Evolutionary conservation across 75 land plant species (phyloP).

Genomic region (Pinus albicaulis): DNA sequence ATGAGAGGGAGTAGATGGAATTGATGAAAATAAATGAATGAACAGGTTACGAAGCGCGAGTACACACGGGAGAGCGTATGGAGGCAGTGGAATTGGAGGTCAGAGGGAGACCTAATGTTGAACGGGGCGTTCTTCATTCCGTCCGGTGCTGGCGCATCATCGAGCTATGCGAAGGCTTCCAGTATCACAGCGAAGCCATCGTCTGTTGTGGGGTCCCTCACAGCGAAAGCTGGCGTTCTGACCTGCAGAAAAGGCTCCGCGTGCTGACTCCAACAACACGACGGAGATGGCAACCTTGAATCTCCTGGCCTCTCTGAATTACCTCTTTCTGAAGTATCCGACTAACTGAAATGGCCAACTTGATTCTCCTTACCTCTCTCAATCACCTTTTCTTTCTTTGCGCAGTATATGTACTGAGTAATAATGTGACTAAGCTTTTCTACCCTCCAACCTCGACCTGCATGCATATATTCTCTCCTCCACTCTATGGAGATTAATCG

Average conservation of each 20-base stretch:
- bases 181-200: conserved; percentile 48
- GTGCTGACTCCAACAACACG: background rate
- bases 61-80: conserved; percentile 17
- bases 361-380: too few species aligned
- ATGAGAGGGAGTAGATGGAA: background rate
- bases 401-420: too few species aligned
- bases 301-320: too few species aligned
- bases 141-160: conserved; percentile 43
- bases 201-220: conserved; percentile 15
- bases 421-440: too few species aligned
- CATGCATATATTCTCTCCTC: too few species aligned
- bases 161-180: conserved; percentile 53
- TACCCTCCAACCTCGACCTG: too few species aligned
- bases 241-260: conserved; percentile 12
- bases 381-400: too few species aligned
- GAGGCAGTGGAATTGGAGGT: conserved; percentile 44
- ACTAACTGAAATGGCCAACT: too few species aligned
- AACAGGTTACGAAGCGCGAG: conserved; percentile 6
- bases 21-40: background rate
- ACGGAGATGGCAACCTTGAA: too few species aligned
- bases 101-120: conserved; percentile 53
- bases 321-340: too few species aligned
- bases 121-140: conserved; percentile 67
- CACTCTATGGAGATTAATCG: too few species aligned
- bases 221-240: conserved; percentile 23